Percentiles rank a stretch among this genome's conserved stretches.
Evolutionary conservation across 31 red algal species (phyloP).

Genomic region (Porphyra umbilicalis): DNA sequence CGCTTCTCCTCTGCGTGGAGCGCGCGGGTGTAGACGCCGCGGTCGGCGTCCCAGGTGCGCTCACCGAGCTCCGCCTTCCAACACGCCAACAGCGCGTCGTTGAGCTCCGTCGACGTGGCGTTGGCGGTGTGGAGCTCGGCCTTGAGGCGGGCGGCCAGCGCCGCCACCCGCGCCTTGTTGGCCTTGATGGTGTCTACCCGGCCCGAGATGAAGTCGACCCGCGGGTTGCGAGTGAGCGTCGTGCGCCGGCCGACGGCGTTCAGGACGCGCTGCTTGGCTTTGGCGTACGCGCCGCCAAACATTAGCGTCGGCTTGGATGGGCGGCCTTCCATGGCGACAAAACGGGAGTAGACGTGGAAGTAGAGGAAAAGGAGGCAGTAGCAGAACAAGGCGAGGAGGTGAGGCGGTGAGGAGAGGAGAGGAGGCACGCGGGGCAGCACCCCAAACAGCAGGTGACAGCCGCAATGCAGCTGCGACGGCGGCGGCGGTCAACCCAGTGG

Average conservation of each 20-base stretch:
- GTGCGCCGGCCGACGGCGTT: slow-evolving; percentile 67
- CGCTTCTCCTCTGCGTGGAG: slow-evolving; percentile 67
- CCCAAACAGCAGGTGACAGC: no score
- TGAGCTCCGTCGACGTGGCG: slow-evolving; percentile 41
- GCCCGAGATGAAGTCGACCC: slow-evolving; percentile 82
- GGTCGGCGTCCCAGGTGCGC: slow-evolving; percentile 74
- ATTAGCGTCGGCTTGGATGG: slow-evolving; percentile 32
- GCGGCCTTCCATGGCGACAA: not conserved
- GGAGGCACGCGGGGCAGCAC: no score
- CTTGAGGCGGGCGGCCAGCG: slow-evolving; percentile 24
- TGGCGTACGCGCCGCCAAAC: slow-evolving; percentile 77
- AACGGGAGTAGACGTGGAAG: not conserved
- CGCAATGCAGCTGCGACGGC: no score
- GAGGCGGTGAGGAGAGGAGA: not conserved
- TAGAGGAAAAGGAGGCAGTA: not conserved
- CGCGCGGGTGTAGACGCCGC: slow-evolving; percentile 41
- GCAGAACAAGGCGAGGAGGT: not conserved
- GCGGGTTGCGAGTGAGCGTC: slow-evolving; percentile 75
- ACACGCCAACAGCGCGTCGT: slow-evolving; percentile 53
- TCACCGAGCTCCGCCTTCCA: slow-evolving; percentile 73
- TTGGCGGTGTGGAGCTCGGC: slow-evolving; percentile 26
- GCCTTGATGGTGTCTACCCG: slow-evolving; percentile 69
- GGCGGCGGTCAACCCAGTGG: no score
- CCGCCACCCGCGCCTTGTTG: slow-evolving; percentile 48
- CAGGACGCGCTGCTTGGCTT: slow-evolving; percentile 91